Evolutionary conservation across 805 yeast genomes (phyloP).

Genomic region (Saturnispora mendoncae): DNA sequence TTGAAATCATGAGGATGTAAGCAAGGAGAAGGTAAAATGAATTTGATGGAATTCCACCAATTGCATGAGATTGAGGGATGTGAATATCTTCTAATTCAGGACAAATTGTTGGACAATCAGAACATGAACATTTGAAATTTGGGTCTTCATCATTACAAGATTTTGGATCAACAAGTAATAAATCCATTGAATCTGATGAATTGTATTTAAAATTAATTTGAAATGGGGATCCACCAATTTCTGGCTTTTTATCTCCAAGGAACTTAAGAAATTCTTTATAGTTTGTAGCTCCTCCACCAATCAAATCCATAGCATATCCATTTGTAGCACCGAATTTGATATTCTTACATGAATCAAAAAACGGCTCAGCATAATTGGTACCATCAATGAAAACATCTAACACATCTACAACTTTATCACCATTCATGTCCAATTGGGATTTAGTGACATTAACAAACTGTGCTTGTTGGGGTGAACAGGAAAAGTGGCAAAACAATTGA

Average conservation of each 20-base stretch:
- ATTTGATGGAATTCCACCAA: constrained; percentile 43
- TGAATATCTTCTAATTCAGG: constrained; percentile 53
- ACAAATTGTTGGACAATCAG: constrained; percentile 80
- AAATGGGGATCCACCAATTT: constrained; percentile 91
- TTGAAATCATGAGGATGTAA: constrained; percentile 28
- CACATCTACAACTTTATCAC: constrained; percentile 58
- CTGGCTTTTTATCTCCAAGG: constrained; percentile 88
- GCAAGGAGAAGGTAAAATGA: constrained; percentile 56
- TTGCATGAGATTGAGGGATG: constrained; percentile 25
- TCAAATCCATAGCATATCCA: constrained; percentile 92
- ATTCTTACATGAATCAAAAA: constrained; percentile 79
- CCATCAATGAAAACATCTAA: constrained; percentile 57
- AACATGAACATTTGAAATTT: constrained; percentile 71
- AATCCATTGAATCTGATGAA: constrained; percentile 11
- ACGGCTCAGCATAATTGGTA: constrained; percentile 50
- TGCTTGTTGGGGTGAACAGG: constrained; percentile 83
- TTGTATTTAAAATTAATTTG: constrained; percentile 70
- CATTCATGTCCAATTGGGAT: constrained; percentile 39
- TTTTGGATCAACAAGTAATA: constrained; percentile 24
- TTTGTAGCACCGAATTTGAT: constrained; percentile 91
- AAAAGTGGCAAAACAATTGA: constrained; percentile 76
- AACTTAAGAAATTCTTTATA: constrained; percentile 71
- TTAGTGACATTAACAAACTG: constrained; percentile 59
- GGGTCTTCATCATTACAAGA: constrained; percentile 52
- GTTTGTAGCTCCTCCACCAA: constrained; percentile 93